Evolutionary conservation across 78 protist genomes (phyloP).

Genomic region (Creolimax fragrantissima): DNA sequence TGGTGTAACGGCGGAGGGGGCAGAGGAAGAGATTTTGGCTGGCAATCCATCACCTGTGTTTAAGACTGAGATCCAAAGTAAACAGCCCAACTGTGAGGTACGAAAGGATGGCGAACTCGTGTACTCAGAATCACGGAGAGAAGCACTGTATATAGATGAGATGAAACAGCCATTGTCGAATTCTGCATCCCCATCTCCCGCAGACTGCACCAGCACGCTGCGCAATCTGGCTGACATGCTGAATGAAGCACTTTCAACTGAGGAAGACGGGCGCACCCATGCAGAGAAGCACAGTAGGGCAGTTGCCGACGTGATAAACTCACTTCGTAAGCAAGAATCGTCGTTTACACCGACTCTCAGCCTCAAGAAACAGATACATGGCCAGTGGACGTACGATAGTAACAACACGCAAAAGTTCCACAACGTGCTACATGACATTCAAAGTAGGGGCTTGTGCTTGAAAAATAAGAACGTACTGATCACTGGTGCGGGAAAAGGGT

Average conservation of each 20-base stretch:
- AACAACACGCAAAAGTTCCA: not conserved
- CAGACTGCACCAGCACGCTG: too few relatives aligned
- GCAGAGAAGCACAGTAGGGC: too few relatives aligned
- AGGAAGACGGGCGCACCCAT: too few relatives aligned
- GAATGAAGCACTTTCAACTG: too few relatives aligned
- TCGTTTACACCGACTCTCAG: not conserved
- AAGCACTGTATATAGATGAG: not conserved
- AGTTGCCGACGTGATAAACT: not conserved
- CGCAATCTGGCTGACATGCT: too few relatives aligned
- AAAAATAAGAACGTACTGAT: slow-evolving; percentile 36
- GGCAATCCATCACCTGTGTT: not conserved
- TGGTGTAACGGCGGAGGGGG: not conserved
- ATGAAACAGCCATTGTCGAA: too few relatives aligned
- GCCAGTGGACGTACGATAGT: not conserved
- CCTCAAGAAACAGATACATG: not conserved
- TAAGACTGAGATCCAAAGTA: not conserved
- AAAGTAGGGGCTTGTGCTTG: slow-evolving; percentile 2
- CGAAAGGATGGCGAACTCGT: not conserved
- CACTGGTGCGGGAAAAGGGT: slow-evolving; percentile 48
- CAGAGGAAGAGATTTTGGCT: not conserved
- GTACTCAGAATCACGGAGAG: not conserved
- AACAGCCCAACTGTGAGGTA: not conserved
- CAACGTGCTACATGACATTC: slow-evolving; percentile 8
- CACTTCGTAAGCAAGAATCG: not conserved
- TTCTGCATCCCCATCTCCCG: too few relatives aligned